These are phyloP conservation scores for Boletales sp. DNA, from an alignment of 768 basidiomycete species.

Conservation along the genomic window DNA sequence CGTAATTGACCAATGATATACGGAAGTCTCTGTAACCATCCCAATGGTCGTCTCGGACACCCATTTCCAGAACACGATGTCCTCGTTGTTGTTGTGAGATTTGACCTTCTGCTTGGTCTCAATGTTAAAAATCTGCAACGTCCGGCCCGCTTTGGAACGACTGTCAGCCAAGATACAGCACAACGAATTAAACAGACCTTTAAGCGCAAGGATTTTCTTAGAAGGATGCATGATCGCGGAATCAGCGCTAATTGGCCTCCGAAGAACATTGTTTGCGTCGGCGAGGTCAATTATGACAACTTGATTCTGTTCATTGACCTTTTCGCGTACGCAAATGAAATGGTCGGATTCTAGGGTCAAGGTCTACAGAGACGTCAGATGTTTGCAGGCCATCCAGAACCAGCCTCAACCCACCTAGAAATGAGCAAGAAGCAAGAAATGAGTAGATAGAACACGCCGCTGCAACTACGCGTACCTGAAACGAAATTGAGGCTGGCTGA, in stretches of 20 bases:
- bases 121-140: slow-evolving; percentile 97
- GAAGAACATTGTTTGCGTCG: slow-evolving; percentile 95
- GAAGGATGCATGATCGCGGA: slow-evolving; percentile 98
- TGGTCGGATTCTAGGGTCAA: slow-evolving; percentile 96
- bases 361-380: slow-evolving; percentile 46
- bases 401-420: slow-evolving; percentile 17
- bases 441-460: slow-evolving; percentile 15
- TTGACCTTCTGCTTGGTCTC: slow-evolving; percentile 98
- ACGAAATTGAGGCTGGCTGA: slow-evolving; percentile 95
- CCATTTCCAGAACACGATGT: slow-evolving; percentile 99
- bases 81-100: slow-evolving; percentile 89
- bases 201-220: slow-evolving; percentile 94
- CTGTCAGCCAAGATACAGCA: slow-evolving; percentile 5
- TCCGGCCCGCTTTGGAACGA: slow-evolving; percentile 67
- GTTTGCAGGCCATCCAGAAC: background rate
- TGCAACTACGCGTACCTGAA: slow-evolving; percentile 66
- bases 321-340: slow-evolving; percentile 97
- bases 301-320: slow-evolving; percentile 91
- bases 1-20: slow-evolving; percentile 84
- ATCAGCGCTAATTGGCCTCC: slow-evolving; percentile 96
- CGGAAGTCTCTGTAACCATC: slow-evolving; percentile 90
- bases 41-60: slow-evolving; percentile 87
- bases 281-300: slow-evolving; percentile 98
- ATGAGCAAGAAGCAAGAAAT: background rate
- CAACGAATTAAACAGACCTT: slow-evolving; percentile 46